phyloP scores from a whole-genome alignment of 1,139 yeast species.

The Yamadazyma taylorii region DNA sequence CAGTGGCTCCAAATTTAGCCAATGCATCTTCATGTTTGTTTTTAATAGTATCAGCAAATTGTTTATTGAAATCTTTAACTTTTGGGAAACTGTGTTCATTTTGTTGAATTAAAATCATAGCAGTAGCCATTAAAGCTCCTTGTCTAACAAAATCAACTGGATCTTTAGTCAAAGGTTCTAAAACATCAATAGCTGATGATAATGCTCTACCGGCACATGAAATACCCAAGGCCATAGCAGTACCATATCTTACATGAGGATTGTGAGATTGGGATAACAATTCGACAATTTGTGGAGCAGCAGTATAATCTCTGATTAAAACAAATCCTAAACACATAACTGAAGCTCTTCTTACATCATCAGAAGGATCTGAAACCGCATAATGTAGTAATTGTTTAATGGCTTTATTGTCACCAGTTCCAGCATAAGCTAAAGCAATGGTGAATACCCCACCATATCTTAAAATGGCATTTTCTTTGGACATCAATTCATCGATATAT shows the following conservation, averaged over 20 bases:
- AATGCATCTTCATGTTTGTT: slow-evolving; percentile 95
- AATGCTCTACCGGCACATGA: slow-evolving; percentile 95
- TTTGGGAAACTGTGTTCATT: slow-evolving; percentile 83
- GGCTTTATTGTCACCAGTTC: slow-evolving; percentile 89
- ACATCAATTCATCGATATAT: slow-evolving; percentile 65
- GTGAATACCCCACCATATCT: slow-evolving; percentile 97
- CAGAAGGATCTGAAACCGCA: slow-evolving; percentile 96
- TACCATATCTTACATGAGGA: slow-evolving; percentile 98
- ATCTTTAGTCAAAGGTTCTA: slow-evolving; percentile 91
- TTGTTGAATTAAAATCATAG: slow-evolving; percentile 93
- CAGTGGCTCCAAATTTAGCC: slow-evolving; percentile 96
- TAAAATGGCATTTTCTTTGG: slow-evolving; percentile 77
- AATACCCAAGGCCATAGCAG: slow-evolving; percentile 95
- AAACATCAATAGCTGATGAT: slow-evolving; percentile 84
- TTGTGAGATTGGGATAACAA: slow-evolving; percentile 91
- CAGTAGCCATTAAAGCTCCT: slow-evolving; percentile 90
- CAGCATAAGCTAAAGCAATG: slow-evolving; percentile 93
- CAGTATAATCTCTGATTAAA: slow-evolving; percentile 83
- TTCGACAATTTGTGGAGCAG: slow-evolving; percentile 94
- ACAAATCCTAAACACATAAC: slow-evolving; percentile 94
- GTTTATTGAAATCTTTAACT: slow-evolving; percentile 73
- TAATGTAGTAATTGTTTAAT: slow-evolving; percentile 82
- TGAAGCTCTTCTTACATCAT: slow-evolving; percentile 95
- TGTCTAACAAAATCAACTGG: slow-evolving; percentile 97
- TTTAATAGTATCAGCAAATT: slow-evolving; percentile 70